Evolutionary conservation across 441 rosid species (phyloP), one percentile per base, ranked within the genome.

Genomic region (Geranium incanum): DNA sequence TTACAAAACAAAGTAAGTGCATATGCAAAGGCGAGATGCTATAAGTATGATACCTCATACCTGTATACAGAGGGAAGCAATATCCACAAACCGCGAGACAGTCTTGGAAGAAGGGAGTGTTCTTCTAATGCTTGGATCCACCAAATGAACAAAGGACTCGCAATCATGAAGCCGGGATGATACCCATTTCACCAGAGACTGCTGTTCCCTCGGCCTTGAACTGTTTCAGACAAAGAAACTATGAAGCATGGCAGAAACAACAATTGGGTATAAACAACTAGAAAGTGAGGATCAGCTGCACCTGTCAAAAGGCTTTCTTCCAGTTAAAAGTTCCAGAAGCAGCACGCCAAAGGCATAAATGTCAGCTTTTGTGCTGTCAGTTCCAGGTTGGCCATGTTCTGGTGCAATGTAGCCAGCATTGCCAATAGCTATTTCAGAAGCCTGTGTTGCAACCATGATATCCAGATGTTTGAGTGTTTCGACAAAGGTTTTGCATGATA

Each of bases 241-340:
- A 28, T 28, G 33, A 28, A 28, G 33, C 33, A 1, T 28, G 33
- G 33, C 33, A 28, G 33, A 28, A 28, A 28, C 33, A 28, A 28
- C 33, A 28, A 28, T 28, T 0, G 33, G 33, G 33, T 28, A 28
- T 28, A 28, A 28, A 28, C 33, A 28, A 28, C 33, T 28, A 28
- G 33, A 28, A 28, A 28, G 33, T 28, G 33, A 28, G 5, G 15
- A n/a, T 12, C 59, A 50, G 12, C 43, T 70, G 69, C 74, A 83
- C 97, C 83, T 76, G 74, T 95, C 97, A 67, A 83, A 83, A 36
- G 95, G 92, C 78, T 77, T 85, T 83, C 92, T 85, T 82, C 97
- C 96, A 0, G 97, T 95, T 66, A 92, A 75, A 68, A 92, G 80
- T 85, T 95, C 97, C 90, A 95, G 79, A 77, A 95, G 95, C 80